phyloP scores from a whole-genome alignment of 257 asterid species.

The Anisodus acutangulus region DNA sequence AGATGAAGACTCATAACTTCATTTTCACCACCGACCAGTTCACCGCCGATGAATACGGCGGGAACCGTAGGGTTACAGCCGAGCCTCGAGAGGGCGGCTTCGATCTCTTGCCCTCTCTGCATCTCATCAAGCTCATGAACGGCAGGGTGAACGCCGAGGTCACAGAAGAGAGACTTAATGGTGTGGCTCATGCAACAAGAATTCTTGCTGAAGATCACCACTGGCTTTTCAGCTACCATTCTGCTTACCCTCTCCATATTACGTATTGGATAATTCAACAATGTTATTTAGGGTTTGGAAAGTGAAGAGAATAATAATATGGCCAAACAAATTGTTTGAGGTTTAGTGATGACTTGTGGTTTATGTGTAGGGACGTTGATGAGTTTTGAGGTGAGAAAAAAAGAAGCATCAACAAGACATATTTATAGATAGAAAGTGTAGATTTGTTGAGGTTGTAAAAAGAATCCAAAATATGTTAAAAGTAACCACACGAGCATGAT shows the following conservation, averaged over 20 bases:
- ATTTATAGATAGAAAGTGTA: conserved; percentile 42
- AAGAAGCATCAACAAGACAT: conserved; percentile 38
- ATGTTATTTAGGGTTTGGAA: not conserved
- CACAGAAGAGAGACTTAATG: conserved; percentile 62
- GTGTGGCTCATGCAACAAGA: conserved; percentile 73
- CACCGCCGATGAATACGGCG: conserved; percentile 72
- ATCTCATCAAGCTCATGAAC: conserved; percentile 77
- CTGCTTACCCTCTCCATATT: conserved; percentile 60
- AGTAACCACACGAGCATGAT: not conserved
- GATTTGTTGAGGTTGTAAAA: conserved; percentile 18
- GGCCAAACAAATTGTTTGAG: not conserved
- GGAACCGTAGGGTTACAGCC: conserved; percentile 67
- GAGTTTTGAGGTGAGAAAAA: conserved; percentile 51
- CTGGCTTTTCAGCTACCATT: conserved; percentile 71
- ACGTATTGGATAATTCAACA: not conserved
- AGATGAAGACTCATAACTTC: conserved; percentile 87
- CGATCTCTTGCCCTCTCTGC: conserved; percentile 64
- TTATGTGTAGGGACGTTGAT: conserved; percentile 24
- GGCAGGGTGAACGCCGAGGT: conserved; percentile 64
- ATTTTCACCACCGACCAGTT: conserved; percentile 69
- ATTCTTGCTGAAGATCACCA: conserved; percentile 80
- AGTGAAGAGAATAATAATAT: not conserved
- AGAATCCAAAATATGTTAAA: not conserved
- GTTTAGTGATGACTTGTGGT: not conserved
- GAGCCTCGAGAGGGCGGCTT: conserved; percentile 56